Evolutionary conservation across 371 early-diverging fungal species (phyloP), one percentile per base, ranked within the genome.

Genomic region (Choanephora cucurbitarum): DNA sequence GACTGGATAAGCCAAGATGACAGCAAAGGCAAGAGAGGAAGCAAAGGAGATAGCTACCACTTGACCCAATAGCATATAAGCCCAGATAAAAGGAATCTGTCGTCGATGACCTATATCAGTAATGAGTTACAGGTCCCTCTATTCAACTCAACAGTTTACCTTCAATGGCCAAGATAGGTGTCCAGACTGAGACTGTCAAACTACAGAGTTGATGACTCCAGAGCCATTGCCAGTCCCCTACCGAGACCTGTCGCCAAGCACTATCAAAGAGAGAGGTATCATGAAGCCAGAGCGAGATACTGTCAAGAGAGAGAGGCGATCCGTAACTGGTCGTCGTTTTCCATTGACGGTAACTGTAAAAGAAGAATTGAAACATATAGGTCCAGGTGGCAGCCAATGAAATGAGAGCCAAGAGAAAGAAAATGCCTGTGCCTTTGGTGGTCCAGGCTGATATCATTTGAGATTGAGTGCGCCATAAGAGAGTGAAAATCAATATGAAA

Each of bases 181-280:
- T 74, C 78, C 74, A 77, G 2, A 73, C 72, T 18, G 68, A 46
- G 2, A 66, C 70, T 14, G 72, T 74, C 45, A 77, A 70, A 3
- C 60, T 53, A 44, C 70, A 72, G 9, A 77, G 40, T 47, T 73
- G 78, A 40, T 73, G 71, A 51, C 72, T 74, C 72, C 74, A 77
- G 5, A 77, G 33, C 78, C 78, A 77, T 9, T 41, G 70, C 63
- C 68, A 67, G 15, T 14, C 52, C 18, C 75, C 78, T 6, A 53
- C 49, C 37, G 58, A 64, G 1, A 74, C 72, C 11, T 70, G 62
- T 37, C 71, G 58, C 72, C 72, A 72, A 14, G 73, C 75, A 42
- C 68, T 69, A 33, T 72, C 75, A 46, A 77, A 71, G 0, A 77
- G 55, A 0, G 66, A 68, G 0, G 64, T 62, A 5, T 62, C 60